Evolutionary conservation across 805 yeast genomes (phyloP).

Genomic region (Helenozyma rhizophorensis): DNA sequence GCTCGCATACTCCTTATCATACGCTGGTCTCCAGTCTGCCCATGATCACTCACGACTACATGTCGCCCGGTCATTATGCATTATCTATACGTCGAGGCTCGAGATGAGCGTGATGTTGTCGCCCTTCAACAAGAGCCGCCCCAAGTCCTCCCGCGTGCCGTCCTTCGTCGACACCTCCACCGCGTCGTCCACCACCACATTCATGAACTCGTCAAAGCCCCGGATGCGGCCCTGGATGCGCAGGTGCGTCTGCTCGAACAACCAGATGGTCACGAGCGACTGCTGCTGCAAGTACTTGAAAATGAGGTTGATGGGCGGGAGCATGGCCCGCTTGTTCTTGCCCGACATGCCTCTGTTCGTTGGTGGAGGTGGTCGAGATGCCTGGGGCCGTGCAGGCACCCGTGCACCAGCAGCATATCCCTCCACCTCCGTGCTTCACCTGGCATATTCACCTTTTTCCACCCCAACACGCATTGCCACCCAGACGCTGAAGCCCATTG

Average conservation of each 20-base stretch:
- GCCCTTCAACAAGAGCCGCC: conserved; percentile 81
- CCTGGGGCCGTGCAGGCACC: no score
- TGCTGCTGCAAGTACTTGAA: conserved; percentile 85
- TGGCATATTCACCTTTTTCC: no score
- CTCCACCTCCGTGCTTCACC: no score
- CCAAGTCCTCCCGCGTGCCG: conserved; percentile 52
- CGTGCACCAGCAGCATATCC: no score
- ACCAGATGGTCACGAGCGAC: conserved; percentile 77
- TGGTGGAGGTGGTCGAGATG: no score
- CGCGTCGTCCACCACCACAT: conserved; percentile 58
- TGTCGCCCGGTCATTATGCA: no score
- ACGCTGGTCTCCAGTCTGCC: no score
- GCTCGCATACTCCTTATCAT: no score
- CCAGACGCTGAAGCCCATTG: no score
- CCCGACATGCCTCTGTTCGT: no score
- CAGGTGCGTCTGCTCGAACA: conserved; percentile 75
- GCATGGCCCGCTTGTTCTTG: conserved; percentile 36
- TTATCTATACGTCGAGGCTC: conserved; percentile 29
- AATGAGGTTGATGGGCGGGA: conserved; percentile 90
- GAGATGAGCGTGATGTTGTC: conserved; percentile 83
- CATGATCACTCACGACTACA: no score
- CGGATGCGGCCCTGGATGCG: conserved; percentile 78
- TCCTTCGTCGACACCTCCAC: conserved; percentile 56
- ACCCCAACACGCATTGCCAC: no score
- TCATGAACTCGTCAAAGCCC: conserved; percentile 98